A percentile compares a stretch with the other conserved stretches of the same genome.
phyloP scores from a whole-genome alignment of 192 early-diverging fungal species.

The Geosiphon pyriformis region DNA sequence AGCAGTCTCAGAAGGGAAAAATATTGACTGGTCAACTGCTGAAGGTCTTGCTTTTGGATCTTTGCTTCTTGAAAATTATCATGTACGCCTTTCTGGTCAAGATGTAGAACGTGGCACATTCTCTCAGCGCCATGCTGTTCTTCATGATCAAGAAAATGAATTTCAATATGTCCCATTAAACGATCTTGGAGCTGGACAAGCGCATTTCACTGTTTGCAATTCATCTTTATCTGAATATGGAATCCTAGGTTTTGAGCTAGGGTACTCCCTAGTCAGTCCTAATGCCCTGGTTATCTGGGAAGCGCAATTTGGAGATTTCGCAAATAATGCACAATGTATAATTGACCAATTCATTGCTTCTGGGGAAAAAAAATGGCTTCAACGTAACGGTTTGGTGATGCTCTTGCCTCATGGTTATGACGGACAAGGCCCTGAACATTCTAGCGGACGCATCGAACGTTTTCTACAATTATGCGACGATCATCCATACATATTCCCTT shows the following conservation, averaged over 20 bases:
- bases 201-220: conserved; percentile 86
- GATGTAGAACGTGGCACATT: conserved; percentile 99
- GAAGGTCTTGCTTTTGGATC: conserved; percentile 91
- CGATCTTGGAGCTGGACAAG: conserved; percentile 84
- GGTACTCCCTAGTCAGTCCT: conserved; percentile 92
- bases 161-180: conserved; percentile 76
- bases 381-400: conserved; percentile 79
- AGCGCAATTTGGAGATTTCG: conserved; percentile 98
- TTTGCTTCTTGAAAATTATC: conserved; percentile 86
- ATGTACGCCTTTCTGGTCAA: conserved; percentile 91
- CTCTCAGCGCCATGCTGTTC: conserved; percentile 95
- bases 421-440: conserved; percentile 98
- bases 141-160: conserved; percentile 93
- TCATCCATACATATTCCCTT: conserved; percentile 79
- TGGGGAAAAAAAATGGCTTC: conserved; percentile 96
- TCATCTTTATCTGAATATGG: conserved; percentile 96
- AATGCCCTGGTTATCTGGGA: conserved; percentile 95
- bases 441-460: conserved; percentile 90
- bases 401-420: conserved; percentile 97
- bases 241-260: conserved; percentile 92
- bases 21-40: conserved; percentile 95
- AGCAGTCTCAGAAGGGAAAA: conserved; percentile 66
- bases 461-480: conserved; percentile 95
- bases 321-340: conserved; percentile 95
- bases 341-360: conserved; percentile 96